Evolutionary conservation across 176 grass and related monocot species (phyloP).

Genomic region (Ensete glaucum): DNA sequence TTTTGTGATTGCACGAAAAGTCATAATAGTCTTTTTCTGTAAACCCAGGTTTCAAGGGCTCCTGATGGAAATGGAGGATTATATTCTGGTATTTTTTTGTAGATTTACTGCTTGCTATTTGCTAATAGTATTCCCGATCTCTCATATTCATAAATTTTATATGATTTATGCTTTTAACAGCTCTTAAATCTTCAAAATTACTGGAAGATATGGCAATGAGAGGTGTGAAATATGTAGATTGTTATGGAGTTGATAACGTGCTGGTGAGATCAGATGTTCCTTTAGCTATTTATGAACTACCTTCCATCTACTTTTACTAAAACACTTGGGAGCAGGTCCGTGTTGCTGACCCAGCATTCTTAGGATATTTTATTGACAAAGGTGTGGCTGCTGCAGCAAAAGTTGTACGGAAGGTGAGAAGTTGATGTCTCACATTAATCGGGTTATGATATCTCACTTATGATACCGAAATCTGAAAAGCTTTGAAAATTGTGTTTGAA

Average conservation of each 20-base stretch:
- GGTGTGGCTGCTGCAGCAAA: slow-evolving; percentile 74
- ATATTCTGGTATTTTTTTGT: slow-evolving; percentile 58
- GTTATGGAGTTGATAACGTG: slow-evolving; percentile 89
- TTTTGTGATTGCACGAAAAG: too few species aligned
- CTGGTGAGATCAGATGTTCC: slow-evolving; percentile 38
- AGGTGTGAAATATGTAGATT: slow-evolving; percentile 91
- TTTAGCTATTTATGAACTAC: too few species aligned
- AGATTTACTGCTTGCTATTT: neutral
- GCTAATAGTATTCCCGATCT: too few species aligned
- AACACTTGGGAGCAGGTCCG: slow-evolving; percentile 53
- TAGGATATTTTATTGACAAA: slow-evolving; percentile 98
- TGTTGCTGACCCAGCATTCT: slow-evolving; percentile 92
- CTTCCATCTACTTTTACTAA: slow-evolving; percentile 15
- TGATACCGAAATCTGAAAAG: too few species aligned
- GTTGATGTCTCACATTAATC: too few species aligned
- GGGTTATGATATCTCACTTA: too few species aligned
- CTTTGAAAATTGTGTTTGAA: neutral
- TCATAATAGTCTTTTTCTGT: slow-evolving; percentile 9
- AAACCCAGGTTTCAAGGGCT: slow-evolving; percentile 79
- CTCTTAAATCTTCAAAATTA: slow-evolving; percentile 69
- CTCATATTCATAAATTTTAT: too few species aligned
- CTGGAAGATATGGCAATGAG: slow-evolving; percentile 76
- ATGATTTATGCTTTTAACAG: slow-evolving; percentile 21
- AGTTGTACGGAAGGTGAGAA: slow-evolving; percentile 88
- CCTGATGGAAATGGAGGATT: slow-evolving; percentile 99